These are phyloP conservation scores for Botrytis deweyae DNA, from an alignment of 2,329 filamentous ascomycete genomes.

Conservation along the genomic window DNA sequence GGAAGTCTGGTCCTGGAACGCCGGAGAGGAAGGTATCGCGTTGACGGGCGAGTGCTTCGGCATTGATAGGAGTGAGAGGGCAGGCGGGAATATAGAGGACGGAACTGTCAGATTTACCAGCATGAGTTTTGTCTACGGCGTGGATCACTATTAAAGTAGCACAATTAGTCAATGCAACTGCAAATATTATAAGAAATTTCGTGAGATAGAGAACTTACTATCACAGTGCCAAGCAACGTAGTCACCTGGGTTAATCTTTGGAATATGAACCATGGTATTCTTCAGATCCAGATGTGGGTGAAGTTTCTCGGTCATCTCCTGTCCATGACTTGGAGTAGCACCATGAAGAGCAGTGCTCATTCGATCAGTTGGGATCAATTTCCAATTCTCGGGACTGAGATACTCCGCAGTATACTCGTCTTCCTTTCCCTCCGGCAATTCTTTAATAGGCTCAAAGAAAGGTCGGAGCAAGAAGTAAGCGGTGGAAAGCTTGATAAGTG, in stretches of 20 bases:
- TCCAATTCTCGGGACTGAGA: constrained; percentile 53
- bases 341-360: constrained; percentile 61
- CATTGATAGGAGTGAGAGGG: constrained; percentile 73
- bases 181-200: background rate
- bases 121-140: constrained; percentile 77
- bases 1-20: constrained; percentile 67
- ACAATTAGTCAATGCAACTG: background rate
- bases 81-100: constrained; percentile 89
- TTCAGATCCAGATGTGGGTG: constrained; percentile 65
- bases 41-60: constrained; percentile 69
- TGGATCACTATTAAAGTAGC: constrained; percentile 47
- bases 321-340: constrained; percentile 60
- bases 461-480: constrained; percentile 80
- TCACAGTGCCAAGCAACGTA: constrained; percentile 64
- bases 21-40: constrained; percentile 68
- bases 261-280: constrained; percentile 64
- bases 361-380: constrained; percentile 44
- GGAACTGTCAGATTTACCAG: constrained; percentile 70
- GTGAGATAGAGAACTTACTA: constrained; percentile 5
- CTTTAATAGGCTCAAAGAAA: constrained; percentile 59
- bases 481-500: constrained; percentile 70
- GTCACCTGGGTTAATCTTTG: constrained; percentile 62
- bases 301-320: constrained; percentile 59
- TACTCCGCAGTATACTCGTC: constrained; percentile 36
- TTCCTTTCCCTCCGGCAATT: constrained; percentile 46